These are phyloP conservation scores for Alopecurus myosuroides DNA, from an alignment of 176 grass and related monocot genomes.

Conservation along the genomic window DNA sequence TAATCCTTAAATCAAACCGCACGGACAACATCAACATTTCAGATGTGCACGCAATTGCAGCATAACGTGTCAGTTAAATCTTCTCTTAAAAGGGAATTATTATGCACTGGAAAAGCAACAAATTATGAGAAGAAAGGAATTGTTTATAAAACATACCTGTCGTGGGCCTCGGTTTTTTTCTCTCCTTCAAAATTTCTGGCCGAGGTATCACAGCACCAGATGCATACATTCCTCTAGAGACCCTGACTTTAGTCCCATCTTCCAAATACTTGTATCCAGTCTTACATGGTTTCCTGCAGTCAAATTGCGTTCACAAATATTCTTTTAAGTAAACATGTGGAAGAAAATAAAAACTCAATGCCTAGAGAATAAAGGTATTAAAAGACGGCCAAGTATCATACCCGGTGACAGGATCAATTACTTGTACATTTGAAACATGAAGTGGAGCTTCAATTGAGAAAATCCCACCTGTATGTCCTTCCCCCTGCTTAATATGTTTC, in stretches of 20 bases:
- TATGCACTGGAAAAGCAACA: conserved; percentile 12
- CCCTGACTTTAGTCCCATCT: conserved; percentile 84
- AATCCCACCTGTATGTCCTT: conserved; percentile 86
- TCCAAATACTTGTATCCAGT: conserved; percentile 73
- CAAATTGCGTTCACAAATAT: neutral
- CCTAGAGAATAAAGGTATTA: neutral
- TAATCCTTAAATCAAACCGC: neutral
- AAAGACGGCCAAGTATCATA: conserved; percentile 21
- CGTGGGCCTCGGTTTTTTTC: conserved; percentile 75
- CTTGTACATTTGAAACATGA: conserved; percentile 99
- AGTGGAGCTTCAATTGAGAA: conserved; percentile 97
- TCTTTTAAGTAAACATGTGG: neutral
- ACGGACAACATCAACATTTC: neutral
- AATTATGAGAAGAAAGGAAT: conserved; percentile 18
- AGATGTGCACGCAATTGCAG: neutral
- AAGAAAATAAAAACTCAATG: neutral
- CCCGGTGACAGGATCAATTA: conserved; percentile 82
- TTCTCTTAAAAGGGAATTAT: neutral
- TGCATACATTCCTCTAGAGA: conserved; percentile 69
- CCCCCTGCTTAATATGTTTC: conserved; percentile 95
- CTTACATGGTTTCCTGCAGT: conserved; percentile 69
- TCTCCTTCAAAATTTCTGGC: conserved; percentile 94
- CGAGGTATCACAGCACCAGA: conserved; percentile 76
- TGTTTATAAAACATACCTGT: conserved; percentile 41
- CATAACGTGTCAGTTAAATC: conserved; percentile 1